Evolutionary conservation across 345 rosid species (phyloP), one percentile per base, ranked within the genome.

Genomic region (Clausena lansium): DNA sequence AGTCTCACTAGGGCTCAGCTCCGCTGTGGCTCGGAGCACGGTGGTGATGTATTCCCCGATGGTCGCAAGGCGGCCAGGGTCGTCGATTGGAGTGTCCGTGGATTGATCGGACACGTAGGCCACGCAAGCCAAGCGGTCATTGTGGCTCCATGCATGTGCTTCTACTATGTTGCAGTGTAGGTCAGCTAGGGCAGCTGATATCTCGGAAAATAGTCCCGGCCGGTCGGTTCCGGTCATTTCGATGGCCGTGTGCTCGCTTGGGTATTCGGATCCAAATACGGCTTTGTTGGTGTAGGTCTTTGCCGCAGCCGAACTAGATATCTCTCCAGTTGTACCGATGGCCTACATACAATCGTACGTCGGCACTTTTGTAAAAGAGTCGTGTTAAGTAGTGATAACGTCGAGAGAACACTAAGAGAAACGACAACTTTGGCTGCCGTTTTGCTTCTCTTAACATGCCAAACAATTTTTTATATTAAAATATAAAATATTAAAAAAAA

Each of bases 141-240:
- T 93, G 83, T 93, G 98, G 80, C 89, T 93, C 98, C 98, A 93
- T 4, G 92, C 91, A 8, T 93, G 92, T 30, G 93, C 96, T 77
- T 91, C 91, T 1, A 93, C 78, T 2, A 93, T 81, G 65, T 89
- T 90, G 83, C 96, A 91, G 5, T 81, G 86, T 7, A 93, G 88
- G 58, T 90, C 88, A 0, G 88, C 87, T 2, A 93, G 81, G 13
- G 88, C 89, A 0, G 98, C 96, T 0, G 88, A 90, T 63, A 93
- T 89, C 83, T 93, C 98, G 2, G 98, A 91, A 85, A 93, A 87
- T 45, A 93, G 91, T 1, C 98, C 96, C 0, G 96, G 96, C 17
- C 96, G 64, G 62, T 93, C 98, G 0, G 85, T 81, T 1, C 94
- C 98, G 0, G 85, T 85, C 84, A 93, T 79, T 78, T 93, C 98